Percentiles rank a stretch among this genome's conserved stretches.
Evolutionary conservation across 2,329 filamentous ascomycete species (phyloP).

Genomic region (Claviceps sp.): DNA sequence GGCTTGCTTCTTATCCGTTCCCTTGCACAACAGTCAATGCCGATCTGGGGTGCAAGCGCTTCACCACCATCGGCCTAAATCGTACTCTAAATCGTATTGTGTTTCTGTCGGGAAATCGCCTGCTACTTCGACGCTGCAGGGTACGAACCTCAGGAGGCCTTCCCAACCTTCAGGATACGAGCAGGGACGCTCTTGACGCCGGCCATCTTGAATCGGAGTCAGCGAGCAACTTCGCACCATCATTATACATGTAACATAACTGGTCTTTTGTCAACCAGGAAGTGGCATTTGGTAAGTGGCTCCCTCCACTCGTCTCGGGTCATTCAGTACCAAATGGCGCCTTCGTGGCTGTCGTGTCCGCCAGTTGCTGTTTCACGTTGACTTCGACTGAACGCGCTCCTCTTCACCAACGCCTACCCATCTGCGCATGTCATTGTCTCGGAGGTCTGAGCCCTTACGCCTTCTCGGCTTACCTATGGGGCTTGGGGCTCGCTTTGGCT

Average conservation of each 20-base stretch:
- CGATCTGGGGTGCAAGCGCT: neutral
- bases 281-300: neutral
- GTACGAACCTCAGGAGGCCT: neutral
- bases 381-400: neutral
- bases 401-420: neutral
- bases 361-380: neutral
- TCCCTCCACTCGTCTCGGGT: neutral
- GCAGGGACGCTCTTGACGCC: neutral
- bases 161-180: neutral
- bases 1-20: neutral
- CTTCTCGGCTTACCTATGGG: neutral
- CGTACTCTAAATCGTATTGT: neutral
- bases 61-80: neutral
- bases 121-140: neutral
- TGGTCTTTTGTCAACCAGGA: neutral
- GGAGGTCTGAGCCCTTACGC: neutral
- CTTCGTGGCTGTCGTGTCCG: neutral
- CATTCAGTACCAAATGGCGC: neutral
- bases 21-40: neutral
- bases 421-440: neutral
- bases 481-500: neutral
- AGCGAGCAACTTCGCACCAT: neutral
- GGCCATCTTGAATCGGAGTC: neutral
- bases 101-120: neutral
- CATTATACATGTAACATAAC: neutral